These are phyloP conservation scores for Globisporangium uncinulatum DNA, from an alignment of 352 stramenopile species.

Conservation along the genomic window DNA sequence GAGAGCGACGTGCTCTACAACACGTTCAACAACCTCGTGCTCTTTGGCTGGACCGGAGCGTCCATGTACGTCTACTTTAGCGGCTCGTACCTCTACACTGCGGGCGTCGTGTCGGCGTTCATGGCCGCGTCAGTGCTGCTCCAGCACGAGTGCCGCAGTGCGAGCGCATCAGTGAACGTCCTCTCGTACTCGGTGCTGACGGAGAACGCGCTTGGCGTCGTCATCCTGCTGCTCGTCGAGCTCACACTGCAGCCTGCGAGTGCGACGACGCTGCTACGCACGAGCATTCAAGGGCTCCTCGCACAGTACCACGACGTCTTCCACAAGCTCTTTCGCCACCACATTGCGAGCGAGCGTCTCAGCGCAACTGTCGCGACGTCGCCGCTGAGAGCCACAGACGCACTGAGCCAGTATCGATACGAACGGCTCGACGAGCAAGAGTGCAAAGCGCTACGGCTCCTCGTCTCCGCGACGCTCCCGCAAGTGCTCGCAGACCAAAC, in stretches of 20 bases:
- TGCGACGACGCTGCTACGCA: slow-evolving; percentile 49
- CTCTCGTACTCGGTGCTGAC: slow-evolving; percentile 68
- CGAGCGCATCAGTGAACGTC: too few species aligned
- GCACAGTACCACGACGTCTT: slow-evolving; percentile 56
- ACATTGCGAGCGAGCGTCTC: slow-evolving; percentile 33
- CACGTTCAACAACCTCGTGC: slow-evolving; percentile 15
- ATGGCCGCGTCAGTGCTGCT: slow-evolving; percentile 60
- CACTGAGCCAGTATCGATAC: too few species aligned
- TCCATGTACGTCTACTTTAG: slow-evolving; percentile 68
- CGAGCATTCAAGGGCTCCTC: slow-evolving; percentile 72
- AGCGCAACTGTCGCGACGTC: too few species aligned
- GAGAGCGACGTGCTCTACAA: slow-evolving; percentile 21
- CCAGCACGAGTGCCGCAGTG: slow-evolving; percentile 17
- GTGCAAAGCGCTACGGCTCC: slow-evolving; percentile 20
- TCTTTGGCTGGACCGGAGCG: slow-evolving; percentile 43
- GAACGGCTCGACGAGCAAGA: slow-evolving; percentile 39
- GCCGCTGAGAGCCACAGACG: too few species aligned
- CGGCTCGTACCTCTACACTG: slow-evolving; percentile 48
- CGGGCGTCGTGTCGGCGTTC: slow-evolving; percentile 26
- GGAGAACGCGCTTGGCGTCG: slow-evolving; percentile 66
- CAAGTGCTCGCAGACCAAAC: too few species aligned
- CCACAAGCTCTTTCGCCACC: slow-evolving; percentile 59
- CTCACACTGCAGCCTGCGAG: slow-evolving; percentile 64
- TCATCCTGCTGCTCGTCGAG: slow-evolving; percentile 72
- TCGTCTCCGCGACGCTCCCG: too few species aligned